A percentile compares a stretch with the other conserved stretches of the same genome.
phyloP scores from a whole-genome alignment of 805 yeast species.

The Nakazawaea pomicola region DNA sequence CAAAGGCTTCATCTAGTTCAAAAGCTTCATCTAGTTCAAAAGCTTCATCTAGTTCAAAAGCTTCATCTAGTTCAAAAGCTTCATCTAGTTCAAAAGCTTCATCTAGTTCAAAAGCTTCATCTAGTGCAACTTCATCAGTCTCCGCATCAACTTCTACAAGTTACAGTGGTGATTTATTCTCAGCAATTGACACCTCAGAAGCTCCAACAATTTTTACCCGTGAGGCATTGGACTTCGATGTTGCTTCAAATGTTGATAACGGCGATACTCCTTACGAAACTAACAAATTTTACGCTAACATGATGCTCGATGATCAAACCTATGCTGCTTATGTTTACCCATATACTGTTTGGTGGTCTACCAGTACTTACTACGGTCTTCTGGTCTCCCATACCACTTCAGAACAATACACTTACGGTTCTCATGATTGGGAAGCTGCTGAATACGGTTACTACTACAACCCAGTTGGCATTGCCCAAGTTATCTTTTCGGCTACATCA shows the following conservation, averaged over 20 bases:
- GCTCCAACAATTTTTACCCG: conserved; percentile 45
- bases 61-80: conserved; percentile 11
- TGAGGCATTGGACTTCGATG: conserved; percentile 35
- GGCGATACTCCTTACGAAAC: conserved; percentile 51
- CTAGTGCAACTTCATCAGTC: conserved; percentile 15
- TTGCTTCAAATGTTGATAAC: conserved; percentile 44
- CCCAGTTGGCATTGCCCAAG: conserved; percentile 51
- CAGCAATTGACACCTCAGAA: conserved; percentile 36
- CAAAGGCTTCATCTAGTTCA: conserved; percentile 3
- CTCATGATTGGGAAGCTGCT: conserved; percentile 35
- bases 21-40: conserved; percentile 12
- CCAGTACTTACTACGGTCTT: conserved; percentile 43
- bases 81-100: conserved; percentile 9
- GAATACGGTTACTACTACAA: conserved; percentile 44
- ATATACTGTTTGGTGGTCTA: conserved; percentile 49
- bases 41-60: conserved; percentile 12
- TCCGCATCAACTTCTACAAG: conserved; percentile 23
- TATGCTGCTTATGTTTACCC: conserved; percentile 62
- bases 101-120: conserved; percentile 9
- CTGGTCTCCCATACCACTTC: conserved; percentile 55
- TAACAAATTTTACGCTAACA: conserved; percentile 70
- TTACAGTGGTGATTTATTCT: conserved; percentile 39
- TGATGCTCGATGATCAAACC: conserved; percentile 50
- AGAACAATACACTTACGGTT: conserved; percentile 40
- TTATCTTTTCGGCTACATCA: conserved; percentile 49